Conservation (phyloP, 2,329 filamentous ascomycete species). For the Cladosporium austrohemisphaericum region DNA sequence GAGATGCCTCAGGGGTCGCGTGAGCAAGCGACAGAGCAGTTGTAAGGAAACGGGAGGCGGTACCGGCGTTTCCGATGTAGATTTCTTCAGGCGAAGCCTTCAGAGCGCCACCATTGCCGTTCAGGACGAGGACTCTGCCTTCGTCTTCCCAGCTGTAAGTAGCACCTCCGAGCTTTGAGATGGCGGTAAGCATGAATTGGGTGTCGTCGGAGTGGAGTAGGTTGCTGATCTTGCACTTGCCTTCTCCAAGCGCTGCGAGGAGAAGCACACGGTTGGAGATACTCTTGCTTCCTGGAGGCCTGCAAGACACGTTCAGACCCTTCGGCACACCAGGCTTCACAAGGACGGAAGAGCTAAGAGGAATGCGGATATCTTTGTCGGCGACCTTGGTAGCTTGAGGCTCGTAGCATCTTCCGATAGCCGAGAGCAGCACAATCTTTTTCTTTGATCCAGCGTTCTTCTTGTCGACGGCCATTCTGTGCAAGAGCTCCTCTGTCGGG, state of each 20-base stretch:
- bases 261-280: constrained; percentile 94
- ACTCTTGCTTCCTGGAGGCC: constrained; percentile 92
- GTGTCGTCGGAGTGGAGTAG: constrained; percentile 95
- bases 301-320: constrained; percentile 67
- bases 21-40: constrained; percentile 83
- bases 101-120: constrained; percentile 83
- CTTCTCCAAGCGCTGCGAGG: constrained; percentile 83
- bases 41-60: constrained; percentile 90
- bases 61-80: constrained; percentile 95
- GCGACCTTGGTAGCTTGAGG: constrained; percentile 84
- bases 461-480: constrained; percentile 97
- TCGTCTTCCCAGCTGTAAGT: constrained; percentile 92
- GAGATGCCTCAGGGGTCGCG: constrained; percentile 56
- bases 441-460: constrained; percentile 96
- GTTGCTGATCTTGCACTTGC: constrained; percentile 84
- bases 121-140: constrained; percentile 84
- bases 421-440: constrained; percentile 88
- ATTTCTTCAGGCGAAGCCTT: constrained; percentile 71
- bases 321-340: constrained; percentile 69
- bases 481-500: constrained; percentile 76
- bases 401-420: constrained; percentile 85
- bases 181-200: constrained; percentile 94
- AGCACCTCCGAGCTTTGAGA: constrained; percentile 77
- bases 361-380: constrained; percentile 75
- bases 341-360: constrained; percentile 74